Conservation (phyloP, 2,329 filamentous ascomycete species). For the Periglandula ipomoeae region DNA sequence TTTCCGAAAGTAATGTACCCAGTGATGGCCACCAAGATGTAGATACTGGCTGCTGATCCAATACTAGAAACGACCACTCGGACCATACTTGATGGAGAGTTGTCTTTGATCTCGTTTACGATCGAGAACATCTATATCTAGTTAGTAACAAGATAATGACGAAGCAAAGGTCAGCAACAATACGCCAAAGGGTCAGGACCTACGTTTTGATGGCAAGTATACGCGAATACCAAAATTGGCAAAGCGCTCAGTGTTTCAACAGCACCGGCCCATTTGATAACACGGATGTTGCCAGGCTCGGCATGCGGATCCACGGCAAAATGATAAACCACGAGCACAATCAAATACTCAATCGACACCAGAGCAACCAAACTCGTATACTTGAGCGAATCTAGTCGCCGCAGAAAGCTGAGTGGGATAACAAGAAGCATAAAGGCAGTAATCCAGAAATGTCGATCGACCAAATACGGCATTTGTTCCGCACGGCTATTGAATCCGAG, state of each 20-base stretch:
- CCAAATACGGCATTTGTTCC: conserved; percentile 57
- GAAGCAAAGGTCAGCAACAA: not conserved
- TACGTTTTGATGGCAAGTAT: conserved; percentile 97
- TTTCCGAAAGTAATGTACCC: conserved; percentile 95
- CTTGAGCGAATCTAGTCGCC: conserved; percentile 87
- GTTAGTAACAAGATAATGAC: too few relatives aligned
- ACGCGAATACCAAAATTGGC: conserved; percentile 96
- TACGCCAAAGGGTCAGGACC: conserved; percentile 17
- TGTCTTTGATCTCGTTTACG: conserved; percentile 84
- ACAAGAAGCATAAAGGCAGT: conserved; percentile 95
- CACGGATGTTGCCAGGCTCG: conserved; percentile 63
- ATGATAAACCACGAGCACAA: conserved; percentile 88
- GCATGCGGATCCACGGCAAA: conserved; percentile 72
- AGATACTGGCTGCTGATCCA: conserved; percentile 77
- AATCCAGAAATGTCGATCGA: conserved; percentile 94
- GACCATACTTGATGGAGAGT: conserved; percentile 64
- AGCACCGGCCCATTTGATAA: conserved; percentile 71
- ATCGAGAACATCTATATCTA: conserved; percentile 92
- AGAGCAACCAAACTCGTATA: conserved; percentile 91
- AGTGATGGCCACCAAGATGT: conserved; percentile 85
- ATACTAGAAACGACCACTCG: conserved; percentile 76
- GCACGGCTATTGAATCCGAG: conserved; percentile 64
- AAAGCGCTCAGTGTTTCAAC: conserved; percentile 75
- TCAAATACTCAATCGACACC: conserved; percentile 87
- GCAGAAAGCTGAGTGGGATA: conserved; percentile 87